Evolutionary conservation across 352 stramenopile species (phyloP), one percentile per base, ranked within the genome.

Genomic region (Saprolegnia diclina): DNA sequence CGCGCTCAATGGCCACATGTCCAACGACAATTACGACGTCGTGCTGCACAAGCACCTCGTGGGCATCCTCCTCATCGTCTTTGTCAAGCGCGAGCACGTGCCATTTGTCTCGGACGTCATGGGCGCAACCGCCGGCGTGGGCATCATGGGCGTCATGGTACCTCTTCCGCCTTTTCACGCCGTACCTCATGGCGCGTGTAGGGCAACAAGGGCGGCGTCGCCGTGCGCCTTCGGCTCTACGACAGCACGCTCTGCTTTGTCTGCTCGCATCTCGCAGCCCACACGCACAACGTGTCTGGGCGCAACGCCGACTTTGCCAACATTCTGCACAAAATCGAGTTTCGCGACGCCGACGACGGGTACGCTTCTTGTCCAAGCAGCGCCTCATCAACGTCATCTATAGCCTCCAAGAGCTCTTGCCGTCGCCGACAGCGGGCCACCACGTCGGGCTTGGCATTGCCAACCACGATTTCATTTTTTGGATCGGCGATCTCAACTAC

Each of bases 401-500:
- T 16, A 16, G 24, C 4, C 1, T 19, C 40, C 29, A 59, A 65
- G 29, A 38, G n/a, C 35, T 50, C 10, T 35, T 21, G 22, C n/a
- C 40, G 61, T 62, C 44, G 66, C 57, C 52, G 35, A 42, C 52
- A 7, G 24, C 52, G 16, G 79, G 82, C 18, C 79, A 91, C 35
- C 77, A 65, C 16, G 56, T 56, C 7, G 73, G 77, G 5, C 71
- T 75, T 18, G 66, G 55, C 37, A 94, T 99, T 38, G 61, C 96
- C 5, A 97, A 98, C 71, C 97, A 99, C 75, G 98, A 99, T 77
- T 85, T 99, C 64, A 93, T 99, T 0, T 99, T 99, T 74, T 99
- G 96, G 96, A 74, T 96, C 29, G 91, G 91, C 5, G 91, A 97
- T 73, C 71, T 97, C 0, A 97, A 97, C 71, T 97, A 97, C 66